Evolutionary conservation across 2,329 filamentous ascomycete genomes (phyloP), one percentile per base, ranked within the genome.

Genomic region (Xenosphaeropsis pyriputrescens): DNA sequence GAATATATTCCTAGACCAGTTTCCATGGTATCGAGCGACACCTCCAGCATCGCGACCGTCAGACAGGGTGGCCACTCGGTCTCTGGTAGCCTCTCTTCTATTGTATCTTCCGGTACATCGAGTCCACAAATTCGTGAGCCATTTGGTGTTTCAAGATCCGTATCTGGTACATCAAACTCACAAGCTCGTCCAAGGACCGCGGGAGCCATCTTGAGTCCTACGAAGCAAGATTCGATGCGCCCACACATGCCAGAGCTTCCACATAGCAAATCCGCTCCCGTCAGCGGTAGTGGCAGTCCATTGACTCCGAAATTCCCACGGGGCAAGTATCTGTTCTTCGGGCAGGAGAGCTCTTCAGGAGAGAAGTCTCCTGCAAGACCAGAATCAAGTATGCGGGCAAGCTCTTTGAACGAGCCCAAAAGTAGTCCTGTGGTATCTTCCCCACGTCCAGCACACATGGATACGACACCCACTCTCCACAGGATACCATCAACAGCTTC

Each of bases 1-100:
- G 84, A 93, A 55, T 86, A 82, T 44, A 88, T 88, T 48, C 81
- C 81, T 5, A 73, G 85, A 9, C 86, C 88, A 1, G 60, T 93
- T 14, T 94, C 88, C 2, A 65, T 88, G 15, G 76, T 93, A 12
- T 93, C 85, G 1, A 88, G 78, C 15, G 85, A 91, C 54, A 85
- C 84, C 0, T 79, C 85, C 34, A 86, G 79, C 52, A 91, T 81
- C 2, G 62, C 75, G 38, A 85, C 83, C 1, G 68, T 78, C 14
- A 71, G 75, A 31, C 44, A 47, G 18, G 70, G 70, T 3, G 73
- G 75, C 5, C 84, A 89, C 54, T 84, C 79, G 2, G 68, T 84
- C 26, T 81, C 81, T 18, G 81, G 79, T 40, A 93, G 83, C 56
- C 75, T 91, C 34, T 86, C 82, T 4, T 93, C 84, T 0, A 65